phyloP scores from a whole-genome alignment of 495 filamentous ascomycete genomes.

The Aspergillus bridgeri region DNA sequence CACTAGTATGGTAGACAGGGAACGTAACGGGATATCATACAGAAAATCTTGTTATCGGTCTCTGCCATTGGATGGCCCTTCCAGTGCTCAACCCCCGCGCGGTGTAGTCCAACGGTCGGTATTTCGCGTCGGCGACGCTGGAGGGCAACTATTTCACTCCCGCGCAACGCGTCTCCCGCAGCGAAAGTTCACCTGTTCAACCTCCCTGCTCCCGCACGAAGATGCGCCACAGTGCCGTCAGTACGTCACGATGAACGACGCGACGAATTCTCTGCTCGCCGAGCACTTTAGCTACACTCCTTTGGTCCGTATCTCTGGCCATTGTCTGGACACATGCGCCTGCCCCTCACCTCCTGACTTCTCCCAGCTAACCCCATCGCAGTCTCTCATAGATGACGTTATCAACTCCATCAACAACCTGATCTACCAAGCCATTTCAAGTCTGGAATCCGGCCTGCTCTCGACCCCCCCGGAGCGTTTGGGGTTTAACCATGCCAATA shows the following conservation, averaged over 20 bases:
- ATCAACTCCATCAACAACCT: constrained; percentile 94
- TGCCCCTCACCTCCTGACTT: constrained; percentile 11
- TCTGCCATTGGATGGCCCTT: not conserved
- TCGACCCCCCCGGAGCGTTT: constrained; percentile 66
- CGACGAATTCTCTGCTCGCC: constrained; percentile 72
- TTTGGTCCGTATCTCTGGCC: constrained; percentile 55
- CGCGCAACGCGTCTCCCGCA: constrained; percentile 18
- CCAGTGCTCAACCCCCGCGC: no score
- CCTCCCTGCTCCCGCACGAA: not conserved
- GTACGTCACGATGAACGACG: constrained; percentile 40
- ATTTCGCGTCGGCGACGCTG: not conserved
- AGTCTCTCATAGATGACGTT: constrained; percentile 95
- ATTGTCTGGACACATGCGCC: constrained; percentile 4
- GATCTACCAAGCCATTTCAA: constrained; percentile 78
- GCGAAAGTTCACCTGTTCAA: not conserved
- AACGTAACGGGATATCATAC: not conserved
- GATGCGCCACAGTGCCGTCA: constrained; percentile 4
- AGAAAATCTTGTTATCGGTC: not conserved
- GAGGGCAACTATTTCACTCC: constrained; percentile 4
- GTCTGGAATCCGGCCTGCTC: constrained; percentile 75
- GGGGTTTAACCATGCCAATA: constrained; percentile 59
- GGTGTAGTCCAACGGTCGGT: not conserved
- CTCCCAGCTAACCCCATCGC: constrained; percentile 18
- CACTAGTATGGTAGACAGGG: no score
- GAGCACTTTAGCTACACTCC: constrained; percentile 96